Evolutionary conservation across 371 early-diverging fungal genomes (phyloP).

Genomic region (Zychaea mexicana): DNA sequence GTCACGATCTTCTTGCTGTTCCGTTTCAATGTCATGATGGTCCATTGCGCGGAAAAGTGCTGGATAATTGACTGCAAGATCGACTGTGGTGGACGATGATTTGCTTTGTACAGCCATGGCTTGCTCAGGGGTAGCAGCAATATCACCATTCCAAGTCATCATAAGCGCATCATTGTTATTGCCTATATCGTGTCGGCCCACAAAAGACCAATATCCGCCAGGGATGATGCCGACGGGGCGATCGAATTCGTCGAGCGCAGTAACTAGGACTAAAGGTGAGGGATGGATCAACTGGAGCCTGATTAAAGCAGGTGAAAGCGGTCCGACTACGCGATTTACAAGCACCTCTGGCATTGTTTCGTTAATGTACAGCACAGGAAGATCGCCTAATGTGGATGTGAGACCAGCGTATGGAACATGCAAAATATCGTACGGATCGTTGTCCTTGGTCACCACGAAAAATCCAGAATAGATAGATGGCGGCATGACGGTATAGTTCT

Average conservation of each 20-base stretch:
- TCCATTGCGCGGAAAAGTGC: neutral
- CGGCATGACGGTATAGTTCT: conserved; percentile 1
- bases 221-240: conserved; percentile 28
- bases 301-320: conserved; percentile 18
- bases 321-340: neutral
- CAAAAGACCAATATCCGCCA: conserved; percentile 32
- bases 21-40: neutral
- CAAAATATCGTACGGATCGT: conserved; percentile 9
- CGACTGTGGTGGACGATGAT: conserved; percentile 1
- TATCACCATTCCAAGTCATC: conserved; percentile 36
- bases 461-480: conserved; percentile 48
- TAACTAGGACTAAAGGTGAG: conserved; percentile 27
- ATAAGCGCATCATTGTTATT: conserved; percentile 28
- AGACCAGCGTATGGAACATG: conserved; percentile 49
- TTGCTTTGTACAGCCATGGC: conserved; percentile 11
- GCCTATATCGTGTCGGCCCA: conserved; percentile 27
- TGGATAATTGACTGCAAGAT: neutral
- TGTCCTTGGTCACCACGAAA: conserved; percentile 22
- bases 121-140: conserved; percentile 28
- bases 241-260: conserved; percentile 27
- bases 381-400: conserved; percentile 19
- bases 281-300: conserved; percentile 29
- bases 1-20: neutral
- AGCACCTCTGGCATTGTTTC: conserved; percentile 32
- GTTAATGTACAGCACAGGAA: conserved; percentile 40